Conservation (phyloP, 2,329 filamentous ascomycete species). For the Cercospora sesami region DNA sequence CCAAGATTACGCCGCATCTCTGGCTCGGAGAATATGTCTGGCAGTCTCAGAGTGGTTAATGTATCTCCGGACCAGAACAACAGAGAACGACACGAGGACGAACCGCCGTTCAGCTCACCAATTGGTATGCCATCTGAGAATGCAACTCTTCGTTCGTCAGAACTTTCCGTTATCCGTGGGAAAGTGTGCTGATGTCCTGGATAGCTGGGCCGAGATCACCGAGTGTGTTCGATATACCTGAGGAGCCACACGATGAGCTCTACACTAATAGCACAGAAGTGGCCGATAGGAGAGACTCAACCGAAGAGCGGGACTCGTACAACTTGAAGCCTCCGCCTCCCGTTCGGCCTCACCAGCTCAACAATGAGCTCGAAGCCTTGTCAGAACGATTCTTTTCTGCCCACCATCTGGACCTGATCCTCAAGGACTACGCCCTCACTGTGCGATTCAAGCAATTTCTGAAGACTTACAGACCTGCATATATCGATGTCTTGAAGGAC, state of each 20-base stretch:
- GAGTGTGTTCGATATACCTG: slow-evolving; percentile 33
- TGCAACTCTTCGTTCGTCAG: neutral
- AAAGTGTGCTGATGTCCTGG: slow-evolving; percentile 23
- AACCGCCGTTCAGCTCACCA: neutral
- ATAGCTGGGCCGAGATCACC: slow-evolving; percentile 25
- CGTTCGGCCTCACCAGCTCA: slow-evolving; percentile 23
- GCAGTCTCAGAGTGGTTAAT: slow-evolving; percentile 21
- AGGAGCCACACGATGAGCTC: slow-evolving; percentile 22
- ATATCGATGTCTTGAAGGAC: slow-evolving; percentile 39
- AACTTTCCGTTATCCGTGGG: neutral
- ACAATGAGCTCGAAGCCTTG: slow-evolving; percentile 40
- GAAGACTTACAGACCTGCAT: slow-evolving; percentile 42
- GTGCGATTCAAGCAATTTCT: slow-evolving; percentile 44
- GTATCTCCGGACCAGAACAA: slow-evolving; percentile 11
- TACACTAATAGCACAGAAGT: slow-evolving; percentile 32
- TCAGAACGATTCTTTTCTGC: slow-evolving; percentile 44
- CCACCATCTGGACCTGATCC: slow-evolving; percentile 47
- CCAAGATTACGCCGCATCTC: slow-evolving; percentile 15
- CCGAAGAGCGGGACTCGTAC: slow-evolving; percentile 35
- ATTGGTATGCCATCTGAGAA: slow-evolving; percentile 1
- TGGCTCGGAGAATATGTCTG: slow-evolving; percentile 21
- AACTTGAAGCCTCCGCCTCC: slow-evolving; percentile 47
- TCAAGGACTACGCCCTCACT: slow-evolving; percentile 41
- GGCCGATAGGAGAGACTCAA: slow-evolving; percentile 4
- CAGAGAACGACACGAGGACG: slow-evolving; percentile 6